Percentiles rank a stretch among this genome's conserved stretches.
Conservation (phyloP, 1,284 basidiomycete species). For the Mixia osmundae region DNA sequence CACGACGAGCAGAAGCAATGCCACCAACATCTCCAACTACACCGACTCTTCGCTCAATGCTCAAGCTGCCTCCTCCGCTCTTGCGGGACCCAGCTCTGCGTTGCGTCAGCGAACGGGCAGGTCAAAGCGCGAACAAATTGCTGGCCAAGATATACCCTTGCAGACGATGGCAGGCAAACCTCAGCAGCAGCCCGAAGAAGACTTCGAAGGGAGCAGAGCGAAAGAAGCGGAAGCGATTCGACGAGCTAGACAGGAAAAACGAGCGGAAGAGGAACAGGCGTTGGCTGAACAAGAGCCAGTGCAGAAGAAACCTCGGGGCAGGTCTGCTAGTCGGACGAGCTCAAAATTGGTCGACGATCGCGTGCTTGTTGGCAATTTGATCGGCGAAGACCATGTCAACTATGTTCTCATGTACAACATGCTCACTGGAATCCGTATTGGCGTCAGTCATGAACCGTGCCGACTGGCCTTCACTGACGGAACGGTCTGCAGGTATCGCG, state of each 20-base stretch:
- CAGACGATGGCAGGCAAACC: too few species aligned
- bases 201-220: too few species aligned
- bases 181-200: too few species aligned
- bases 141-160: too few species aligned
- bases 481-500: slow-evolving; percentile 47
- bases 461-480: slow-evolving; percentile 1
- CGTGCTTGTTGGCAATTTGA: slow-evolving; percentile 76
- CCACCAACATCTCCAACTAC: too few species aligned
- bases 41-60: too few species aligned
- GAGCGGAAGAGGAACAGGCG: slow-evolving; percentile 32
- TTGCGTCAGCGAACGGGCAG: too few species aligned
- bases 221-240: neutral
- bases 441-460: slow-evolving; percentile 31
- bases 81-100: too few species aligned
- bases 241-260: slow-evolving; percentile 10
- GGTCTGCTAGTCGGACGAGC: slow-evolving; percentile 15
- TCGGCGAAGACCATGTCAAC: slow-evolving; percentile 91
- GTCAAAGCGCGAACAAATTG: too few species aligned
- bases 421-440: slow-evolving; percentile 92
- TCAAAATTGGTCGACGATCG: slow-evolving; percentile 25
- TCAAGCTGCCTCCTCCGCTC: too few species aligned
- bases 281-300: slow-evolving; percentile 28
- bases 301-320: slow-evolving; percentile 18
- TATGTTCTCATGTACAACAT: slow-evolving; percentile 99
- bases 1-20: too few species aligned